These are phyloP conservation scores for Dothistroma septosporum DNA, from an alignment of 2,329 filamentous ascomycete genomes.

Conservation along the genomic window DNA sequence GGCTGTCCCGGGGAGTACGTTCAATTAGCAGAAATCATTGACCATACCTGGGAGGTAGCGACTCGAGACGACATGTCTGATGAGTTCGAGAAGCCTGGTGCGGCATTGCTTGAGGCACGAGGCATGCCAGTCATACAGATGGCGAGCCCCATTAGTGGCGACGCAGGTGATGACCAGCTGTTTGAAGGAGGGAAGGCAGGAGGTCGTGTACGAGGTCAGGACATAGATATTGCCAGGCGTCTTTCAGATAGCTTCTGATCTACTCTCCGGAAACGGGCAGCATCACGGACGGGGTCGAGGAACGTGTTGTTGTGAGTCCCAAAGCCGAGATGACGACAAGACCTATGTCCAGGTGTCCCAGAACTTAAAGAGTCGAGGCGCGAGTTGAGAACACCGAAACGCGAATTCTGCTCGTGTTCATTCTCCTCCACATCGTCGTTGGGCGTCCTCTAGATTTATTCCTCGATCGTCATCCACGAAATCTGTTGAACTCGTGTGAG, in stretches of 20 bases:
- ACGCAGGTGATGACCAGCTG: neutral
- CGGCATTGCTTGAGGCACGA: neutral
- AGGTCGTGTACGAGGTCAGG: neutral
- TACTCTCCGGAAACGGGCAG: too few species aligned
- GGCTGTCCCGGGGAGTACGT: constrained; percentile 20
- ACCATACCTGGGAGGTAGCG: constrained; percentile 21
- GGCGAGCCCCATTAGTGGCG: neutral
- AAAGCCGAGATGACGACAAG: too few species aligned
- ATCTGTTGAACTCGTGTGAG: too few species aligned
- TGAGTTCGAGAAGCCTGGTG: constrained; percentile 10
- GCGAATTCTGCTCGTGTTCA: too few species aligned
- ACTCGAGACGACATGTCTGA: constrained; percentile 14
- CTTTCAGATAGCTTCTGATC: neutral
- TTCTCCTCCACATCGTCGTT: too few species aligned
- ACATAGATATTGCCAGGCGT: neutral
- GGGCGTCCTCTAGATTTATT: too few species aligned
- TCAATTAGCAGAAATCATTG: constrained; percentile 22
- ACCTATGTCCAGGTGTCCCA: too few species aligned
- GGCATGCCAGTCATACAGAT: neutral
- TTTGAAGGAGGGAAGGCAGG: neutral
- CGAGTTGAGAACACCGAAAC: too few species aligned
- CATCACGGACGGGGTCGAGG: too few species aligned
- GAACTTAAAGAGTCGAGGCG: too few species aligned
- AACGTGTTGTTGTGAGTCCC: too few species aligned
- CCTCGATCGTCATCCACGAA: too few species aligned